A percentile compares a stretch with the other conserved stretches of the same genome.
Conservation (phyloP, 257 asterid species). For the Petrea volubilis region DNA sequence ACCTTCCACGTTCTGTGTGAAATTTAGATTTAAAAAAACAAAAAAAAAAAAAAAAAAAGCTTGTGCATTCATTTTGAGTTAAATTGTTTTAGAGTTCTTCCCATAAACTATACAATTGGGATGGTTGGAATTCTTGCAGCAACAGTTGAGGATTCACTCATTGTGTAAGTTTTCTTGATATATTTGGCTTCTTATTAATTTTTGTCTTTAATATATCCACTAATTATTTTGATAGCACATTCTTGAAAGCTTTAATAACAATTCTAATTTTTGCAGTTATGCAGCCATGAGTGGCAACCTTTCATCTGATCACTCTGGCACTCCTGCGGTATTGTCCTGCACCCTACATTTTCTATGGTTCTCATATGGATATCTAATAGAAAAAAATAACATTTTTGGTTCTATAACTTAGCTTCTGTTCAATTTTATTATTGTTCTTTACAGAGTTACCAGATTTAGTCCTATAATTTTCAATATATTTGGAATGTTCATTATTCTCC, state of each 20-base stretch:
- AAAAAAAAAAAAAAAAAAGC: too few relatives aligned
- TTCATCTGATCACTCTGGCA: conserved; percentile 31
- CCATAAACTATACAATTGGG: conserved; percentile 86
- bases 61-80: neutral
- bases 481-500: too few relatives aligned
- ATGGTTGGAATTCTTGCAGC: conserved; percentile 91
- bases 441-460: too few relatives aligned
- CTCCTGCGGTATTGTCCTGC: conserved; percentile 37
- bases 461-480: too few relatives aligned
- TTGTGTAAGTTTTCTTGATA: conserved; percentile 50
- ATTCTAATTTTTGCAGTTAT: conserved; percentile 48
- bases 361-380: neutral
- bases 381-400: neutral
- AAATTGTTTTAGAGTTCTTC: conserved; percentile 69
- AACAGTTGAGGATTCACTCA: conserved; percentile 83
- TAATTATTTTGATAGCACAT: neutral
- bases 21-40: too few relatives aligned
- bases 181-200: neutral
- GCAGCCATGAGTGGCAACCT: conserved; percentile 76
- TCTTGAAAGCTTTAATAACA: neutral
- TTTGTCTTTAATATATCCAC: neutral
- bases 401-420: too few relatives aligned
- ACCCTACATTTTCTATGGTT: neutral
- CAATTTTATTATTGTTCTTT: too few relatives aligned
- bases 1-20: too few relatives aligned